A percentile compares a stretch with the other conserved stretches of the same genome.
Evolutionary conservation across 768 basidiomycete species (phyloP).

Genomic region (Panellus pusillus): DNA sequence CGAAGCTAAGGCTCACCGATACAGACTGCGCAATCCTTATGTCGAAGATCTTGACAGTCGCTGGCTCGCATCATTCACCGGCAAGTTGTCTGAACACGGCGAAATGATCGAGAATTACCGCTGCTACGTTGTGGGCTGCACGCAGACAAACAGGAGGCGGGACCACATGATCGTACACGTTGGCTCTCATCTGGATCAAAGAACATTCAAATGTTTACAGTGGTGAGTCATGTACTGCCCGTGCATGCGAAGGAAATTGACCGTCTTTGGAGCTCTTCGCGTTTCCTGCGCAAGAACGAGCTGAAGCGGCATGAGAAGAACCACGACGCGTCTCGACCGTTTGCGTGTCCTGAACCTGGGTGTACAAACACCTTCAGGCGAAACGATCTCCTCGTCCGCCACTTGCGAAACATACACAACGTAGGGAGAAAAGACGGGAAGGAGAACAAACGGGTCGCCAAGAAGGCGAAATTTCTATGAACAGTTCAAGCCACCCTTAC

Average conservation of each 20-base stretch:
- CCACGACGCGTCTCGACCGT: constrained; percentile 61
- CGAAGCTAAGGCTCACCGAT: constrained; percentile 53
- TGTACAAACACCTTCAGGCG: constrained; percentile 57
- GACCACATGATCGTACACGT: constrained; percentile 78
- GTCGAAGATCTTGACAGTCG: constrained; percentile 55
- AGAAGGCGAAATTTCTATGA: constrained; percentile 21
- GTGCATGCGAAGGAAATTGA: neutral
- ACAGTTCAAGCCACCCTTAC: neutral
- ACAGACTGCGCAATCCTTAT: constrained; percentile 52
- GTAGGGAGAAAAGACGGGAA: constrained; percentile 32
- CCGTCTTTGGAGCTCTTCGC: constrained; percentile 43
- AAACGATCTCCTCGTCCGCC: constrained; percentile 67
- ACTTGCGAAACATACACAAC: constrained; percentile 58
- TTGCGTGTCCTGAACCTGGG: constrained; percentile 52
- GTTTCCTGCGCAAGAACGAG: constrained; percentile 75
- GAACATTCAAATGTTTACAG: constrained; percentile 61
- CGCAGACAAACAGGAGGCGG: constrained; percentile 67
- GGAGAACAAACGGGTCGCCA: constrained; percentile 26
- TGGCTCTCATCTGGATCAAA: constrained; percentile 68
- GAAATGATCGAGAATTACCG: constrained; percentile 60
- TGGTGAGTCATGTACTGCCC: constrained; percentile 47
- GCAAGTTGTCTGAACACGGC: constrained; percentile 59
- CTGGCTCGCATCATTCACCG: constrained; percentile 70
- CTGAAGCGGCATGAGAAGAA: constrained; percentile 74
- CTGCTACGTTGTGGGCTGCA: constrained; percentile 67